Evolutionary conservation across 2,329 filamentous ascomycete species (phyloP).

Genomic region (Ophiosphaerella narmari): DNA sequence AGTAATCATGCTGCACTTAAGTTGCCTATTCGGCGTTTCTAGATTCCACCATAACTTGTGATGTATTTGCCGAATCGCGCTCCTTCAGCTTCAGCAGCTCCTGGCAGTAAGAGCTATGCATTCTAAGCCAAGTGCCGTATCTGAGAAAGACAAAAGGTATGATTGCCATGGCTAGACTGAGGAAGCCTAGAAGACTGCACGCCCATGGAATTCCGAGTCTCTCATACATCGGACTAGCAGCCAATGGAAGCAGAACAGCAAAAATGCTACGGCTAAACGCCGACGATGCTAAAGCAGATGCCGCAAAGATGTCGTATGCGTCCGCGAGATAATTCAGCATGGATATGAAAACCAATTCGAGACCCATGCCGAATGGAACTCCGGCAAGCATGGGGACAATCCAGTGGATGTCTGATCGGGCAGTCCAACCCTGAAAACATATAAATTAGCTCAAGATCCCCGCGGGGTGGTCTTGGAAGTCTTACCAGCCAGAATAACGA

Average conservation of each 20-base stretch:
- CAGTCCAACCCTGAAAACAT: constrained; percentile 11
- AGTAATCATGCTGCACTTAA: constrained; percentile 12
- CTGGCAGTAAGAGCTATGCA: constrained; percentile 64
- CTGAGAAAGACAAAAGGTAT: constrained; percentile 74
- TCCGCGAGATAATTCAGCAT: constrained; percentile 36
- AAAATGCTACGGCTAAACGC: constrained; percentile 74
- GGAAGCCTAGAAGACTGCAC: constrained; percentile 69
- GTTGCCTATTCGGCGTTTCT: constrained; percentile 9
- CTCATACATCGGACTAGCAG: constrained; percentile 63
- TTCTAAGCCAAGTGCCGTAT: constrained; percentile 66
- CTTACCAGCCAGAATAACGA: constrained; percentile 9
- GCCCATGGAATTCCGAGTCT: constrained; percentile 70
- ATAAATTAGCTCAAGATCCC: constrained; percentile 9
- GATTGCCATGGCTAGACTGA: constrained; percentile 68
- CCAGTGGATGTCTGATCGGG: constrained; percentile 8
- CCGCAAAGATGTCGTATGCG: constrained; percentile 69
- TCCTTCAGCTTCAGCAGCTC: constrained; percentile 58
- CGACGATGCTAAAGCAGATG: constrained; percentile 73
- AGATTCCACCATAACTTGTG: constrained; percentile 11
- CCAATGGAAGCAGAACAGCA: constrained; percentile 76
- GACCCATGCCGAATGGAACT: constrained; percentile 57
- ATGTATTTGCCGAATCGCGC: constrained; percentile 11
- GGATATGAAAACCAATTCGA: constrained; percentile 64
- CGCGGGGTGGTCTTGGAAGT: constrained; percentile 7
- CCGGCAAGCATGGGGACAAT: constrained; percentile 47